These are phyloP conservation scores for Moringa oleifera DNA, from an alignment of 345 rosid species.

Conservation along the genomic window DNA sequence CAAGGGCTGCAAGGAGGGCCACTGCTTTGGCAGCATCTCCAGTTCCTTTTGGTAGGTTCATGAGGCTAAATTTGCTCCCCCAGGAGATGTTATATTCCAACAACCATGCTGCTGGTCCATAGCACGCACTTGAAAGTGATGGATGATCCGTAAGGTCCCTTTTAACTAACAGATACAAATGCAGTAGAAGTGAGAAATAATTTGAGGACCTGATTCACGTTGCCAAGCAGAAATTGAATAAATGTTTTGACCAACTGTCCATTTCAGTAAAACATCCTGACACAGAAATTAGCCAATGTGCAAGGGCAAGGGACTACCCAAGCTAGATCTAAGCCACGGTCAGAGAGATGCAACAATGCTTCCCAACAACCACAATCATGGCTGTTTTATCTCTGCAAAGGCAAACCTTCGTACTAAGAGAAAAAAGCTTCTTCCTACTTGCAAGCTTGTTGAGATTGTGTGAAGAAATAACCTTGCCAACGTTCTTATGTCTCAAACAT, in stretches of 20 bases:
- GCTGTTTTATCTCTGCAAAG: too few species aligned
- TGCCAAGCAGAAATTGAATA: neutral
- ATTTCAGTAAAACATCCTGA: too few species aligned
- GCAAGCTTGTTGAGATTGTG: neutral
- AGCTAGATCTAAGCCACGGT: too few species aligned
- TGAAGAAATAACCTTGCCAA: neutral
- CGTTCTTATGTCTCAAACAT: neutral
- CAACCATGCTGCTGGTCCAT: conserved; percentile 15
- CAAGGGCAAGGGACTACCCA: too few species aligned
- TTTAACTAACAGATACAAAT: conserved; percentile 1
- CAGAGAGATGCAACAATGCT: too few species aligned
- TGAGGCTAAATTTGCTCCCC: neutral
- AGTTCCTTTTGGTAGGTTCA: too few species aligned
- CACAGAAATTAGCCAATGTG: too few species aligned
- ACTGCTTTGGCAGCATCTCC: too few species aligned
- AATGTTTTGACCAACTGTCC: neutral
- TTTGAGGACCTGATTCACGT: neutral
- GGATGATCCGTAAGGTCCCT: conserved; percentile 4
- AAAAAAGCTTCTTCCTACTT: too few species aligned
- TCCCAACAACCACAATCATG: too few species aligned
- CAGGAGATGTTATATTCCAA: conserved; percentile 13
- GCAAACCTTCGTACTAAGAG: too few species aligned
- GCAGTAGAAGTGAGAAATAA: conserved; percentile 3
- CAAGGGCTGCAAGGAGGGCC: too few species aligned
- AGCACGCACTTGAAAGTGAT: conserved; percentile 1